A percentile compares a stretch with the other conserved stretches of the same genome.
phyloP scores from a whole-genome alignment of 352 stramenopile species.

The Phytophthora ohioensis region DNA sequence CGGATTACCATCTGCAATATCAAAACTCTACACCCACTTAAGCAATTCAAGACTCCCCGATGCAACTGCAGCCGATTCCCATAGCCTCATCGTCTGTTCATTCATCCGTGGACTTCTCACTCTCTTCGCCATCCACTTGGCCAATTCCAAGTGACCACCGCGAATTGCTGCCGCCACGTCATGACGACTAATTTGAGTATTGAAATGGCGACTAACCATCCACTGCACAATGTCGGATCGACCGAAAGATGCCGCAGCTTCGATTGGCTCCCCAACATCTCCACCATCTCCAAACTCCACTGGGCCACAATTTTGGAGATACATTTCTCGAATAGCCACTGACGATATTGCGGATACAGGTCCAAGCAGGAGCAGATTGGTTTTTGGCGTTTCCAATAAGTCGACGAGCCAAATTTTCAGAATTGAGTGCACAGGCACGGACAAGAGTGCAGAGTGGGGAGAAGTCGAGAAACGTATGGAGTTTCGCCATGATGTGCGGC shows the following conservation, averaged over 20 bases:
- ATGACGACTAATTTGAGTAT: not conserved
- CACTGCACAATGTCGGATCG: not conserved
- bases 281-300: not conserved
- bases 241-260: not conserved
- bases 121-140: not conserved
- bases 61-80: not conserved
- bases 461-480: not conserved
- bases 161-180: not conserved
- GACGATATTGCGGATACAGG: not conserved
- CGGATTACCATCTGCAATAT: not conserved
- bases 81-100: not conserved
- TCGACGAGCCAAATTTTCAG: not conserved
- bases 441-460: not conserved
- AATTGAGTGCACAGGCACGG: not conserved
- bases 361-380: not conserved
- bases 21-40: not conserved
- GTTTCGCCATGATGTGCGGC: not conserved
- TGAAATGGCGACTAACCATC: not conserved
- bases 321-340: conserved; percentile 1
- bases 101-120: not conserved
- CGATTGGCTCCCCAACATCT: not conserved
- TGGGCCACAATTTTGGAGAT: not conserved
- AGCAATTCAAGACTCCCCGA: not conserved
- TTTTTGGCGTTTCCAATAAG: not conserved
- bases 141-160: not conserved